A percentile compares a stretch with the other conserved stretches of the same genome.
These are phyloP conservation scores for Stagonosporopsis tanaceti DNA, from an alignment of 2,329 filamentous ascomycete species.

Conservation along the genomic window DNA sequence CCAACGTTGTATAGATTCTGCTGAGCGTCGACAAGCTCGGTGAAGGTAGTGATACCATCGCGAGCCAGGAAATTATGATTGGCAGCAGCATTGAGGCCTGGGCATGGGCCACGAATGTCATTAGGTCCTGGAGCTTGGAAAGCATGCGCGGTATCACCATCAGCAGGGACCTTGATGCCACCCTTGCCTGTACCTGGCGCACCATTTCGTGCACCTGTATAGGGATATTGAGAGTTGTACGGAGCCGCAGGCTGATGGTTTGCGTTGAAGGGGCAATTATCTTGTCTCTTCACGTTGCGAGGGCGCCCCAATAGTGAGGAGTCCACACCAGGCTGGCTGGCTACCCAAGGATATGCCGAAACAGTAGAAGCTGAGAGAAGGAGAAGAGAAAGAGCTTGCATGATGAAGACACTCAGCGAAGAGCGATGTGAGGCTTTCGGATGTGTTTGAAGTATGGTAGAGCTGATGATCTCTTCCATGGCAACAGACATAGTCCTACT, in stretches of 20 bases:
- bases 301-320: slow-evolving; percentile 22
- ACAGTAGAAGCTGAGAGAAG: slow-evolving; percentile 27
- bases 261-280: slow-evolving; percentile 33
- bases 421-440: background rate
- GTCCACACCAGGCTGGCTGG: slow-evolving; percentile 29
- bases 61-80: slow-evolving; percentile 53
- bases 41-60: slow-evolving; percentile 54
- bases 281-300: slow-evolving; percentile 26
- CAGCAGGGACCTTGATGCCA: slow-evolving; percentile 55
- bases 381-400: slow-evolving; percentile 28
- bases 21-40: slow-evolving; percentile 56
- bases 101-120: slow-evolving; percentile 48
- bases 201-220: slow-evolving; percentile 55
- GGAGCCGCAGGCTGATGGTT: slow-evolving; percentile 34
- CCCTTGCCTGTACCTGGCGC: slow-evolving; percentile 52
- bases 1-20: slow-evolving; percentile 58
- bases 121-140: slow-evolving; percentile 30
- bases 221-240: slow-evolving; percentile 41
- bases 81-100: slow-evolving; percentile 54
- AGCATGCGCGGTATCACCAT: slow-evolving; percentile 47
- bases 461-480: background rate
- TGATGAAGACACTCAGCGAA: slow-evolving; percentile 15
- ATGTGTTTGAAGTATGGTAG: background rate
- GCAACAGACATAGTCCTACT: slow-evolving; percentile 5
- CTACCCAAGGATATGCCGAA: slow-evolving; percentile 33